These are phyloP conservation scores for Bimuria novae-zelandiae DNA, from an alignment of 2,329 filamentous ascomycete species.

Conservation along the genomic window DNA sequence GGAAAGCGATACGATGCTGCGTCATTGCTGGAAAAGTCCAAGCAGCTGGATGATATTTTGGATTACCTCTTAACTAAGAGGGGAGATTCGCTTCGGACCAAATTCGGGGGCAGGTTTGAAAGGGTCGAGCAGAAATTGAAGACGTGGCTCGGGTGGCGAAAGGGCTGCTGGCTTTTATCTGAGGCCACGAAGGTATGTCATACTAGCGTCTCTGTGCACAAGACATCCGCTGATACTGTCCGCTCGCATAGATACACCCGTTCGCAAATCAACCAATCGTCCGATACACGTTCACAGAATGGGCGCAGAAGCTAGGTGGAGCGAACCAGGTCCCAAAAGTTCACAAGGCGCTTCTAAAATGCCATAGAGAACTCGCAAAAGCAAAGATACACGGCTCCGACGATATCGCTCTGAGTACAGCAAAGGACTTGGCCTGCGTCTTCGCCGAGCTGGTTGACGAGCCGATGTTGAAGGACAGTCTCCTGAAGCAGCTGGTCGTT, in stretches of 20 bases:
- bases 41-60: constrained; percentile 6
- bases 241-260: not conserved
- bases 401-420: not conserved
- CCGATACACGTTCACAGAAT: not conserved
- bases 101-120: not conserved
- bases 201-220: too few relatives aligned
- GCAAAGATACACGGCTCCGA: not conserved
- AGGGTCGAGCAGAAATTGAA: not conserved
- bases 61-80: constrained; percentile 1
- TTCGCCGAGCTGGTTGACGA: not conserved
- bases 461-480: not conserved
- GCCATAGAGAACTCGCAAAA: not conserved
- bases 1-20: not conserved
- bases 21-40: not conserved
- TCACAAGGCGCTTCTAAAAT: not conserved
- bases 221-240: too few relatives aligned
- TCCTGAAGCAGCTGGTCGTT: not conserved
- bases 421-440: not conserved
- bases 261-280: not conserved
- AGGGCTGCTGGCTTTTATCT: not conserved
- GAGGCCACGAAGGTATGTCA: too few relatives aligned
- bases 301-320: constrained; percentile 7
- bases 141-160: constrained; percentile 5
- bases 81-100: not conserved
- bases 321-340: not conserved